phyloP scores from a whole-genome alignment of 257 asterid species.

The Gardenia jasminoides region DNA sequence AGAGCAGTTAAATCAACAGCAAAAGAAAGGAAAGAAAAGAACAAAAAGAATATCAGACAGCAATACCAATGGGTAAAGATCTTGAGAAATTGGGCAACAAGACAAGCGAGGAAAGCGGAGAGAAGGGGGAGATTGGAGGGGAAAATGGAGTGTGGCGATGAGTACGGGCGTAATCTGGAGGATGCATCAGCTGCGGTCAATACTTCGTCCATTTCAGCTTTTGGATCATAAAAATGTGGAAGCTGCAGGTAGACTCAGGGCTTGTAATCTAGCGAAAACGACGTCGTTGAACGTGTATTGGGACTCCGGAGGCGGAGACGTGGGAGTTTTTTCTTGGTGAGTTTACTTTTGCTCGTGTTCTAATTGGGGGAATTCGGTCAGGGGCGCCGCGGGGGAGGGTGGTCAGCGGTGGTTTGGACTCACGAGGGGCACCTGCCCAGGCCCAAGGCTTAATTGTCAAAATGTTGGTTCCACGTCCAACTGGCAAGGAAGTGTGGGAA shows the following conservation, averaged over 20 bases:
- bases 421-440: too few species aligned
- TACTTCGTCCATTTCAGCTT: conserved; percentile 38
- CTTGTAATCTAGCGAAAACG: neutral
- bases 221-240: conserved; percentile 3
- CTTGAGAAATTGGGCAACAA: conserved; percentile 92
- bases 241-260: neutral
- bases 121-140: conserved; percentile 71
- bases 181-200: conserved; percentile 69
- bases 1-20: neutral
- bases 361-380: neutral
- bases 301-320: neutral
- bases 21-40: neutral
- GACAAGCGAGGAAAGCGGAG: conserved; percentile 83
- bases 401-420: too few species aligned
- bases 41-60: neutral
- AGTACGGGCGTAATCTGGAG: conserved; percentile 54
- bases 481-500: too few species aligned
- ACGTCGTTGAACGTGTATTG: neutral
- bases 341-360: neutral
- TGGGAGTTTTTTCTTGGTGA: neutral
- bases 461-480: too few species aligned
- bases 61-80: conserved; percentile 80
- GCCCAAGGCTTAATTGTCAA: too few species aligned
- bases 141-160: conserved; percentile 34
- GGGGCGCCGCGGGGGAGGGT: too few species aligned